Base-by-base conservation (phyloP, 495 filamentous ascomycete species). In the Letharia lupina region DNA sequence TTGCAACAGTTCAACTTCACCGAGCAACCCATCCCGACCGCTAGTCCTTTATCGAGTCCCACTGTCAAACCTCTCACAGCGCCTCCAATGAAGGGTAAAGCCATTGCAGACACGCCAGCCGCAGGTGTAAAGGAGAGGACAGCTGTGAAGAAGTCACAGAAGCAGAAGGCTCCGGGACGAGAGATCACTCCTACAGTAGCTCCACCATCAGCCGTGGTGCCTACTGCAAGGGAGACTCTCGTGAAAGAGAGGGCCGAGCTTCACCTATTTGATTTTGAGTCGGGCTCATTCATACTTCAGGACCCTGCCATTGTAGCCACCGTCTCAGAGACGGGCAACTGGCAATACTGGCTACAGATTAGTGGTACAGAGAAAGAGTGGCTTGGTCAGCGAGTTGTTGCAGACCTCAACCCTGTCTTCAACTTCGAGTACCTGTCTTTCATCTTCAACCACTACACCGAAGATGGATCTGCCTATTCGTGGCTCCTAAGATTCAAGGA, bases 371-470 rank as follows among this genome's bases (percentile, higher is more conserved):
- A 92, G 23, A 86, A 84, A 66, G 87, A 93, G 50, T 97, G 94
- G 94, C 80, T 98, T 11, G 93, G 92, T 33, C 91, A 95, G 69
- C 83, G 86, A 28, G 85, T 98, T 23, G 78, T 90, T 37, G 86
- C 88, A 8, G 95, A 98, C 70, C 89, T 98, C 72, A 98, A 98
- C 71, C 95, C 94, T 0, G 94, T 98, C 44, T 98, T 98, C 81
- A 98, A 97, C 78, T 98, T 96, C 68, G 94, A 98, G 76, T 97
- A 91, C 69, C 80, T 96, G 28, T 97, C 94, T 3, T 97, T 98
- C 77, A 97, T 98, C 73, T 98, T 98, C 82, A 98, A 98, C 73
- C 91, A 96, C 72, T 98, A 96, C 72, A 80, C 87, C 11, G 83
- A 87, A 20, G 90, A 96, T 75, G 91, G 93, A 5, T 88, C 89